Evolutionary conservation across 441 rosid genomes (phyloP).

Genomic region (Gossypium laxum): DNA sequence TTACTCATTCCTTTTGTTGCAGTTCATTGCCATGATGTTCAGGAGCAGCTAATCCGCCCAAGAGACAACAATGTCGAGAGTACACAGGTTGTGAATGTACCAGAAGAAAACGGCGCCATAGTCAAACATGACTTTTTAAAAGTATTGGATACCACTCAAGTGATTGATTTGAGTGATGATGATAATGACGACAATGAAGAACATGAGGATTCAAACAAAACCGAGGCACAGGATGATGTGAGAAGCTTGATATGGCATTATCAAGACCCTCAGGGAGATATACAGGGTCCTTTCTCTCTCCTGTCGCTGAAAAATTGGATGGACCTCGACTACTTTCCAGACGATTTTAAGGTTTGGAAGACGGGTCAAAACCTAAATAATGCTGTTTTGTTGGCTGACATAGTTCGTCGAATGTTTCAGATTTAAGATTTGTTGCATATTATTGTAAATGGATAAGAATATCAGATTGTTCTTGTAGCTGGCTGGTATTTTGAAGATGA

Average conservation of each 20-base stretch:
- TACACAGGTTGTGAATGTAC: not conserved
- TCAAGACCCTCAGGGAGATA: constrained; percentile 50
- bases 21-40: constrained; percentile 22
- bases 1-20: constrained; percentile 7
- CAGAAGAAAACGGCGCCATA: not conserved
- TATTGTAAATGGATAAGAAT: not conserved
- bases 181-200: constrained; percentile 49
- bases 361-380: constrained; percentile 32
- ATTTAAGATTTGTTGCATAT: not conserved
- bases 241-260: constrained; percentile 47
- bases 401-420: constrained; percentile 19
- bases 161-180: constrained; percentile 54
- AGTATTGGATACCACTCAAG: constrained; percentile 15
- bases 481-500: not conserved
- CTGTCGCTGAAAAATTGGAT: constrained; percentile 48
- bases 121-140: constrained; percentile 12
- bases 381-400: constrained; percentile 35
- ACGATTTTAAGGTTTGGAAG: constrained; percentile 68
- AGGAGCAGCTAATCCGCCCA: constrained; percentile 22
- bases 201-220: constrained; percentile 19
- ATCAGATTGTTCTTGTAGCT: not conserved
- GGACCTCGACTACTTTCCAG: constrained; percentile 42
- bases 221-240: constrained; percentile 10
- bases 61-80: constrained; percentile 11
- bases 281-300: constrained; percentile 64